Evolutionary conservation across 2,329 filamentous ascomycete species (phyloP).

Genomic region (Scedosporium boydii): DNA sequence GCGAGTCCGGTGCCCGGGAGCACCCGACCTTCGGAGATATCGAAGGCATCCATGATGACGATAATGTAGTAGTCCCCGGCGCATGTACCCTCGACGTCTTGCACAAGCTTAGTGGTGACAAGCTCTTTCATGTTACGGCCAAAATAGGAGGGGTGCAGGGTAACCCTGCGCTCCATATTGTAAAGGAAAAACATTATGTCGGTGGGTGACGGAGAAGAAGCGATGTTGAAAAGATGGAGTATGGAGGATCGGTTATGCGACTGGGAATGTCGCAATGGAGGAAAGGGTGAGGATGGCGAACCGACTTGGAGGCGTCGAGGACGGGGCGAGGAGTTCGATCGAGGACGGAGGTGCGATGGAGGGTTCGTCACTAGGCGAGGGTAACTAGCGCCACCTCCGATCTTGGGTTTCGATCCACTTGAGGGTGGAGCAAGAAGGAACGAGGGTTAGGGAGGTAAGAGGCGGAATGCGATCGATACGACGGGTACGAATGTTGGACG

Average conservation of each 20-base stretch:
- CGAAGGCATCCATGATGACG: conserved; percentile 92
- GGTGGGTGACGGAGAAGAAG: background rate
- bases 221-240: background rate
- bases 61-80: conserved; percentile 97
- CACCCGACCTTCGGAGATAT: conserved; percentile 88
- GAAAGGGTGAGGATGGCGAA: no score
- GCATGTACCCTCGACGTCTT: conserved; percentile 91
- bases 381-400: no score
- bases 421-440: no score
- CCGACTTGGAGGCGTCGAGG: background rate
- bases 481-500: no score
- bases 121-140: conserved; percentile 87
- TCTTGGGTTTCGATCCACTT: no score
- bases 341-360: no score
- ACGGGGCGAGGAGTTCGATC: background rate
- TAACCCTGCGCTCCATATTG: conserved; percentile 89
- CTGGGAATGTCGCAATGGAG: background rate
- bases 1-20: conserved; percentile 85
- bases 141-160: conserved; percentile 94
- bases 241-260: background rate
- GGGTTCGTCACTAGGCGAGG: no score
- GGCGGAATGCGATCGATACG: no score
- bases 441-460: no score
- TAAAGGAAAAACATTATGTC: conserved; percentile 91
- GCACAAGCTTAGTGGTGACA: conserved; percentile 78